Percentiles rank a stretch among this genome's conserved stretches.
These are phyloP conservation scores for Trichosporon sp. DNA, from an alignment of 1,284 basidiomycete genomes.

Conservation along the genomic window DNA sequence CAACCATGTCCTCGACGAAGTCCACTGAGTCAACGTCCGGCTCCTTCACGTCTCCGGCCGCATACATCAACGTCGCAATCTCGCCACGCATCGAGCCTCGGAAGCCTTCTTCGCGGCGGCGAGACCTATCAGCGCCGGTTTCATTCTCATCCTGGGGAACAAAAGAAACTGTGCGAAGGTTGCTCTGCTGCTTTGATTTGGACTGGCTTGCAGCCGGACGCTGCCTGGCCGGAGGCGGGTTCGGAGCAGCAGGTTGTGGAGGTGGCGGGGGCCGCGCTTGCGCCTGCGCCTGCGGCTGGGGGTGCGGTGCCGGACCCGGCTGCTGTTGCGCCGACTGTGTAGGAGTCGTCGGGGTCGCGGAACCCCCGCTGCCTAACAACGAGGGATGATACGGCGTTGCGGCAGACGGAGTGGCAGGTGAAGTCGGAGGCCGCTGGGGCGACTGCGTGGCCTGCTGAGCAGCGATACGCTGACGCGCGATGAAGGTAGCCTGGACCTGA, in stretches of 20 bases:
- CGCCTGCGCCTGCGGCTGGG: not conserved
- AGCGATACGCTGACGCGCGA: conserved; percentile 25
- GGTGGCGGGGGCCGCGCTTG: not conserved
- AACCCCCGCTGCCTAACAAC: not conserved
- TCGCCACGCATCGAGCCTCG: conserved; percentile 52
- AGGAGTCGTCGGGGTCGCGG: not conserved
- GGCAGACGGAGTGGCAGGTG: conserved; percentile 12
- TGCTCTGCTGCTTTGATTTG: conserved; percentile 17
- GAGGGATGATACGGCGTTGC: conserved; percentile 20
- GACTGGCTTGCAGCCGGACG: conserved; percentile 1
- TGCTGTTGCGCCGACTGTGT: not conserved
- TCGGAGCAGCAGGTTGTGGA: not conserved
- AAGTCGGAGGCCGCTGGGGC: conserved; percentile 19
- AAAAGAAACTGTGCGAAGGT: conserved; percentile 3
- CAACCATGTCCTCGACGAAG: conserved; percentile 51
- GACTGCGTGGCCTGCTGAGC: conserved; percentile 21
- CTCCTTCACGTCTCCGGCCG: conserved; percentile 47
- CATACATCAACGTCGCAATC: conserved; percentile 52
- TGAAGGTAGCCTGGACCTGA: conserved; percentile 28
- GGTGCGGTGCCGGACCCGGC: not conserved
- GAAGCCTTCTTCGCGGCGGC: conserved; percentile 40
- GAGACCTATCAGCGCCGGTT: conserved; percentile 19
- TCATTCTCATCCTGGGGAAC: conserved; percentile 9
- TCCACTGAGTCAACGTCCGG: conserved; percentile 51
- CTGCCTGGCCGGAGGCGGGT: conserved; percentile 9